Evolutionary conservation across 2,329 filamentous ascomycete genomes (phyloP).

Genomic region (Trichoderma citrinoviride): DNA sequence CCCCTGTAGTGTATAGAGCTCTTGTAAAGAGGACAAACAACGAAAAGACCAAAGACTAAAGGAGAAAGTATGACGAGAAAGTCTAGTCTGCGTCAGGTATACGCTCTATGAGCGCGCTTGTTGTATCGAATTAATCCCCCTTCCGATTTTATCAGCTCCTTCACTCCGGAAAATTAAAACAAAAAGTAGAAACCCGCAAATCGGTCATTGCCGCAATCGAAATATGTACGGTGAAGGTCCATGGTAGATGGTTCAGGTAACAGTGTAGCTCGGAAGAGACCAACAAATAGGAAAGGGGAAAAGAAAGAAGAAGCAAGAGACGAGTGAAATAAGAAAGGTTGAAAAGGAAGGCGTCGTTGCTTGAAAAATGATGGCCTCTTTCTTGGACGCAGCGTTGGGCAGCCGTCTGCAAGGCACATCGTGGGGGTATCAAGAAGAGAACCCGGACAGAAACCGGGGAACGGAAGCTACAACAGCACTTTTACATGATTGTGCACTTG

Average conservation of each 20-base stretch:
- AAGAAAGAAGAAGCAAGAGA: slow-evolving; percentile 7
- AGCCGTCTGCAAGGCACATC: slow-evolving; percentile 6
- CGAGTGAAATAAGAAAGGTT: slow-evolving; percentile 6
- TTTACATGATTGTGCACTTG: slow-evolving; percentile 61
- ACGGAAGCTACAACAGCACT: neutral
- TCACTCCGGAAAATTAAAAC: slow-evolving; percentile 21
- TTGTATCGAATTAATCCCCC: slow-evolving; percentile 13
- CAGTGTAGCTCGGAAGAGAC: slow-evolving; percentile 11
- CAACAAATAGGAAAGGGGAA: slow-evolving; percentile 6
- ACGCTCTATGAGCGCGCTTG: slow-evolving; percentile 10
- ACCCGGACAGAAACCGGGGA: slow-evolving; percentile 1
- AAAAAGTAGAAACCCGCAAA: slow-evolving; percentile 16
- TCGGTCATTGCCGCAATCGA: slow-evolving; percentile 18
- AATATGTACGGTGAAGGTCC: slow-evolving; percentile 23
- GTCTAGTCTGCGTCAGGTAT: slow-evolving; percentile 14
- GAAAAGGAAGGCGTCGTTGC: slow-evolving; percentile 13
- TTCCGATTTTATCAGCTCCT: slow-evolving; percentile 5
- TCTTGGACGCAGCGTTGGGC: neutral
- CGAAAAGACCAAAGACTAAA: neutral
- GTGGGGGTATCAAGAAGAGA: slow-evolving; percentile 12
- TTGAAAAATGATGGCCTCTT: neutral
- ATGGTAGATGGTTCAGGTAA: slow-evolving; percentile 15
- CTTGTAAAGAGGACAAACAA: neutral
- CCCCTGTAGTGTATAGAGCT: slow-evolving; percentile 2
- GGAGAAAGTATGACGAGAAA: slow-evolving; percentile 4